Base-by-base conservation (phyloP, 192 early-diverging fungal genomes). In the Rhizophagus sp. region DNA sequence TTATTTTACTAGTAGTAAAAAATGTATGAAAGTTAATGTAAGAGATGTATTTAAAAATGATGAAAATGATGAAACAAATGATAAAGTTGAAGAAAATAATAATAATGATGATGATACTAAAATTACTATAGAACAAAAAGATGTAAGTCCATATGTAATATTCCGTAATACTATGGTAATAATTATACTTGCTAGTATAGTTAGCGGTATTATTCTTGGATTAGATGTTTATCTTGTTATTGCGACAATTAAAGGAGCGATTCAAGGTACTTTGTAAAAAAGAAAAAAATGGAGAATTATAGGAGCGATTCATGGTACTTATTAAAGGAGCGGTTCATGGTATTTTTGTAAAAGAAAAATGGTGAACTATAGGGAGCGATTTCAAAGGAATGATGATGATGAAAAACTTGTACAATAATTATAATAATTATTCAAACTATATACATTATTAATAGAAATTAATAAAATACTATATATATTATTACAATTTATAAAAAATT, bases 1-100 rank as follows among this genome's bases (percentile, higher is more conserved):
- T 15, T 85, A 87, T 57, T 92, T 95, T 69, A 94, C 93, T 0
- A 76, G 87, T 33, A 86, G 63, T 84, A 84, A 85, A 49, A 76
- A 81, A 1, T 79, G 89, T 30, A 92, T 92, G 91, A 85, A 81
- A 17, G 82, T 85, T 66, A 68, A 80, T 65, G 73, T 83, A 22
- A 65, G 81, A 39, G 81, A 79, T 44, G 80, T 80, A 67, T 41
- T 71, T 12, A 76, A 81, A 13, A 83, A 81, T n/a, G 24, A 73
- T 25, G 75, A 33, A 17, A 75, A 81, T 47, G 77, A 81, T 8
- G 19, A n/a, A n/a, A n/a, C n/a, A n/a, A n/a, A 27, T 19, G 61
- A 74, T 34, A 24, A 9, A 24, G 22, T 33, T 71, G 13, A 80
- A 79, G 17, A 25, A 15, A 17, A 24, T 5, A 22, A 64, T 30